Evolutionary conservation across 2,329 filamentous ascomycete species (phyloP).

Genomic region (Colletotrichum melonis): DNA sequence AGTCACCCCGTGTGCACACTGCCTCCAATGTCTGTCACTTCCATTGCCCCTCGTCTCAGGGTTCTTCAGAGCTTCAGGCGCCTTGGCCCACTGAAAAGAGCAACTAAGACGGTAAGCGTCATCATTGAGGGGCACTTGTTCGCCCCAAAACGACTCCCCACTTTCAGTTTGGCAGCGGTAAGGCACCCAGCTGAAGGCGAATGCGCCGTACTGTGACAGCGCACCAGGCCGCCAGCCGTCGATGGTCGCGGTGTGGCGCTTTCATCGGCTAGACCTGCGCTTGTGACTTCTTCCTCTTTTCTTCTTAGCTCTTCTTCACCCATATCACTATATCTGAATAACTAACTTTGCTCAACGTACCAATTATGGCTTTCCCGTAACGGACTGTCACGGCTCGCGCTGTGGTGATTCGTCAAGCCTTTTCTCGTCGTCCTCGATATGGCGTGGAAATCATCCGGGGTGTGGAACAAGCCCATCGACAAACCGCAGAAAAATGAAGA

Average conservation of each 20-base stretch:
- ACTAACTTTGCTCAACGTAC: conserved; percentile 20
- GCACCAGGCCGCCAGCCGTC: conserved; percentile 23
- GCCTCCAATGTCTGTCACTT: neutral
- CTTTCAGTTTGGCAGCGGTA: conserved; percentile 3
- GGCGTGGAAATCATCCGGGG: conserved; percentile 62
- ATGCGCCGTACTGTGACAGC: conserved; percentile 28
- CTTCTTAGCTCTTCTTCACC: conserved; percentile 14
- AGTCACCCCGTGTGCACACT: neutral
- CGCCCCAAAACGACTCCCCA: conserved; percentile 17
- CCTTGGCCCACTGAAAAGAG: neutral
- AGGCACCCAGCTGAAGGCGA: neutral
- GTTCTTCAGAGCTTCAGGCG: neutral
- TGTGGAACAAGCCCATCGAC: conserved; percentile 60
- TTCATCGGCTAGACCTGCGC: conserved; percentile 7
- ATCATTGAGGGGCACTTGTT: conserved; percentile 32
- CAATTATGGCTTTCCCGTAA: conserved; percentile 57
- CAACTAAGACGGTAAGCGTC: conserved; percentile 20
- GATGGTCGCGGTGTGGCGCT: conserved; percentile 17
- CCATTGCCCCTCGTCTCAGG: neutral
- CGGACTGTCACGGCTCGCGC: conserved; percentile 65
- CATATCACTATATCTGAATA: conserved; percentile 1
- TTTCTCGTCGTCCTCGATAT: conserved; percentile 47
- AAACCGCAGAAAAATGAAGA: conserved; percentile 51
- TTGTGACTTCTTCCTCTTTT: conserved; percentile 31
- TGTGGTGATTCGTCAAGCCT: conserved; percentile 54